Evolutionary conservation across 169 alveolate species (phyloP), one percentile per base, ranked within the genome.

Genomic region (Condylostoma magnum): DNA sequence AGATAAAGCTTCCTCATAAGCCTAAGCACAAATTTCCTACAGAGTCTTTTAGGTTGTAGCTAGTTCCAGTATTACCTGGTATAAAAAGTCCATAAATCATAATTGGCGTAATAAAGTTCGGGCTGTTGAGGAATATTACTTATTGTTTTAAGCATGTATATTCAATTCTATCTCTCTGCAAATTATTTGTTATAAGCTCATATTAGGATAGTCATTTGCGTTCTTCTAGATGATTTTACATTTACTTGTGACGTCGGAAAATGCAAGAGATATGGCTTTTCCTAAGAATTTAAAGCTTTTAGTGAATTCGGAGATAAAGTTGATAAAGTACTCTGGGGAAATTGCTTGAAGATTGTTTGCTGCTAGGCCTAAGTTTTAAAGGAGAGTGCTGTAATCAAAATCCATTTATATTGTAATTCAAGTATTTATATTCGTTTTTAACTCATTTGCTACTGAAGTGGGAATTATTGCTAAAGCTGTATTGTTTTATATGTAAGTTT

Each of bases 41-140:
- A 80, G 36, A n/a, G 46, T 65, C 18, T 55, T 60, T 6, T 54
- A 38, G 33, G 63, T 41, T 22, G 43, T 25, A 5, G 66, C 25
- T 18, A 71, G 28, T 12, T 46, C 31, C 15, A 28, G 37, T 6
- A 78, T 69, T 22, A 79, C 41, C 12, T 34, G 18, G n/a, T 57
- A 36, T 3, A 77, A 20, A 30, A 55, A 48, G 22, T 65, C 76
- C 60, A 79, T 60, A 68, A 84, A 77, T 87, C 91, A 84, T 76
- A 84, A 36, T 2, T 70, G 58, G 67, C 91, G 69, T 54, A 84
- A 47, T 1, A 76, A 57, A 22, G 87, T 84, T 56, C 91, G 38
- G 3, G 87, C 71, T 4, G 88, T 76, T n/a, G 91, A 84, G 27
- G 75, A 36, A 10, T 41, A 10, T 2, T 60, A 12, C 12, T 41